phyloP scores from a whole-genome alignment of 139 green algal genomes.

The Pseudopediastrum boryanum region DNA sequence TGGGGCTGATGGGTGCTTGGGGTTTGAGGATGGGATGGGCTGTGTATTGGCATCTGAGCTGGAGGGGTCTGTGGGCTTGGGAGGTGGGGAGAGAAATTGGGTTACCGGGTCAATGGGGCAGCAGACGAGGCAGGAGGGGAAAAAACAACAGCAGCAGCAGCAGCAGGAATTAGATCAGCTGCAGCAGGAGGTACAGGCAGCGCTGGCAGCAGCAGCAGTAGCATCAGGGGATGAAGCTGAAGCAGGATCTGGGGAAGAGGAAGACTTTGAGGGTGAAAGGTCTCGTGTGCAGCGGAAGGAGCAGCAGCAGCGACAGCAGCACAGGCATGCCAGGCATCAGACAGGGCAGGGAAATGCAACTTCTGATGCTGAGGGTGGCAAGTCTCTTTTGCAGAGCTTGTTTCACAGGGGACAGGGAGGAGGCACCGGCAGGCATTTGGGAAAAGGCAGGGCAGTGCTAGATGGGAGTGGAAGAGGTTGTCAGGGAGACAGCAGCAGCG shows the following conservation, averaged over 20 bases:
- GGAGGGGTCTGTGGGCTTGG: too few species aligned
- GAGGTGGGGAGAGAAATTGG: too few species aligned
- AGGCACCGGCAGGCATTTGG: background rate
- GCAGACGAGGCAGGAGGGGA: too few species aligned
- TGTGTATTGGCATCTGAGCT: too few species aligned
- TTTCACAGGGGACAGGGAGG: background rate
- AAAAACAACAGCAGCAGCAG: background rate
- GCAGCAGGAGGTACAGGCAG: background rate
- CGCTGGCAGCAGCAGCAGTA: background rate
- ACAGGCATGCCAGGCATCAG: background rate
- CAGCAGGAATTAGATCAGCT: constrained; percentile 2
- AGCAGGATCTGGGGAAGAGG: background rate
- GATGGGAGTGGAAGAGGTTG: background rate
- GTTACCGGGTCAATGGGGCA: too few species aligned
- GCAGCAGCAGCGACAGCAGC: constrained; percentile 1
- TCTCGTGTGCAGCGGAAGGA: background rate
- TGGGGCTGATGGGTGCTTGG: background rate
- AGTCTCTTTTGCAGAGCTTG: too few species aligned
- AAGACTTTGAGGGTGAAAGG: background rate
- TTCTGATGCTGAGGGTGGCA: too few species aligned
- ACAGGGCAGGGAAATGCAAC: background rate
- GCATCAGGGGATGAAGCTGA: background rate
- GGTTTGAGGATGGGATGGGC: background rate
- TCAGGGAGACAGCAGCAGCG: background rate
- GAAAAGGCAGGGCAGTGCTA: too few species aligned